These are phyloP conservation scores for Drechslerella coelobrocha DNA, from an alignment of 2,329 filamentous ascomycete species.

Conservation along the genomic window DNA sequence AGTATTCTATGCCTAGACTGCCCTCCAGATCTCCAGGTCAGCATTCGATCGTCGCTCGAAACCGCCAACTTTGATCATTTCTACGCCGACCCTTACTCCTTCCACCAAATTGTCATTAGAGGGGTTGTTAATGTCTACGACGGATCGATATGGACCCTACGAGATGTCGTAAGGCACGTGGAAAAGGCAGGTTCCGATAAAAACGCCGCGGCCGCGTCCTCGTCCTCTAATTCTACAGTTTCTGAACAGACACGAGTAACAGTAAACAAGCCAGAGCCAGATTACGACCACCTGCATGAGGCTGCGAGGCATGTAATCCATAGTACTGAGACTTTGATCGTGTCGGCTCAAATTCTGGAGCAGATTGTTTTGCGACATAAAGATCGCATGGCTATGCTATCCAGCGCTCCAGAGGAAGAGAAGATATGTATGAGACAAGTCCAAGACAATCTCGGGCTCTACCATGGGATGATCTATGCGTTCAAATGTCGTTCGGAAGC, in stretches of 20 bases:
- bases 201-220: not conserved
- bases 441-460: constrained; percentile 31
- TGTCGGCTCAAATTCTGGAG: constrained; percentile 24
- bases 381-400: constrained; percentile 8
- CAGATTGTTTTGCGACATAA: constrained; percentile 25
- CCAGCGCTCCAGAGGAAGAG: constrained; percentile 26
- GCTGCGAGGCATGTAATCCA: constrained; percentile 40
- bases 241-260: constrained; percentile 26
- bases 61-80: constrained; percentile 16
- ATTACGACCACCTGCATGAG: constrained; percentile 42
- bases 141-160: constrained; percentile 36
- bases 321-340: constrained; percentile 36
- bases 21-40: constrained; percentile 9
- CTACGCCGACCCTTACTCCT: constrained; percentile 38
- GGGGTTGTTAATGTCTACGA: constrained; percentile 35
- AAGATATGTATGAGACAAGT: constrained; percentile 35
- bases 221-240: constrained; percentile 22
- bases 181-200: constrained; percentile 46
- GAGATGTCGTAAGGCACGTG: constrained; percentile 33
- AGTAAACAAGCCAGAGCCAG: constrained; percentile 8
- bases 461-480: constrained; percentile 39
- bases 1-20: constrained; percentile 38
- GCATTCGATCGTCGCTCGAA: constrained; percentile 15
- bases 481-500: constrained; percentile 43
- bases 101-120: constrained; percentile 33